phyloP scores from a whole-genome alignment of 176 grass and related monocot species.

The Poa annua region DNA sequence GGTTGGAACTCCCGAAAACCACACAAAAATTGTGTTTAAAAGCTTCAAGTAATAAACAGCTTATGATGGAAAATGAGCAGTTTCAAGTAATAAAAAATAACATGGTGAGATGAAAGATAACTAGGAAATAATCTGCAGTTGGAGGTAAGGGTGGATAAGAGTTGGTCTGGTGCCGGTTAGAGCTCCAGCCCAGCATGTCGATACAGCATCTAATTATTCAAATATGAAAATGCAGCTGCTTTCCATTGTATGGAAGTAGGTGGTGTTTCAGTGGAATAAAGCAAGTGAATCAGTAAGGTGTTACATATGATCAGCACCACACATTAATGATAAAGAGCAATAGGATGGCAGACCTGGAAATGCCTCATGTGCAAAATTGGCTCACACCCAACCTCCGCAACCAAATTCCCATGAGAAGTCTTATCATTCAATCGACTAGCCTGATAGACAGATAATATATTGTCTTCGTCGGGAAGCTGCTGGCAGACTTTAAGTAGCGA shows the following conservation, averaged over 20 bases:
- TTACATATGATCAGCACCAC: background rate
- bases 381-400: slow-evolving; percentile 90
- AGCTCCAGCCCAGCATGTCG: background rate
- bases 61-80: background rate
- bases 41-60: too few relatives aligned
- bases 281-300: background rate
- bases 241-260: slow-evolving; percentile 18
- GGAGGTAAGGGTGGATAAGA: background rate
- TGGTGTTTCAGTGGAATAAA: slow-evolving; percentile 17
- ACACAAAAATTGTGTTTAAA: too few relatives aligned
- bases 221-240: slow-evolving; percentile 15
- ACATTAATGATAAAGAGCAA: slow-evolving; percentile 31
- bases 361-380: slow-evolving; percentile 98
- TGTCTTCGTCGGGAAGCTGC: slow-evolving; percentile 74
- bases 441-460: slow-evolving; percentile 59
- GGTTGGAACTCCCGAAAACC: too few relatives aligned
- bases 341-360: slow-evolving; percentile 74
- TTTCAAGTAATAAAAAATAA: background rate
- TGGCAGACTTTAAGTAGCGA: slow-evolving; percentile 80
- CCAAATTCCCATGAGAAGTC: slow-evolving; percentile 85
- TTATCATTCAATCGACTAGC: slow-evolving; percentile 75
- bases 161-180: background rate
- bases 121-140: background rate
- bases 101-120: background rate
- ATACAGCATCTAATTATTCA: background rate